phyloP scores from a whole-genome alignment of 1,284 basidiomycete species.

The Meira miltonrushii region DNA sequence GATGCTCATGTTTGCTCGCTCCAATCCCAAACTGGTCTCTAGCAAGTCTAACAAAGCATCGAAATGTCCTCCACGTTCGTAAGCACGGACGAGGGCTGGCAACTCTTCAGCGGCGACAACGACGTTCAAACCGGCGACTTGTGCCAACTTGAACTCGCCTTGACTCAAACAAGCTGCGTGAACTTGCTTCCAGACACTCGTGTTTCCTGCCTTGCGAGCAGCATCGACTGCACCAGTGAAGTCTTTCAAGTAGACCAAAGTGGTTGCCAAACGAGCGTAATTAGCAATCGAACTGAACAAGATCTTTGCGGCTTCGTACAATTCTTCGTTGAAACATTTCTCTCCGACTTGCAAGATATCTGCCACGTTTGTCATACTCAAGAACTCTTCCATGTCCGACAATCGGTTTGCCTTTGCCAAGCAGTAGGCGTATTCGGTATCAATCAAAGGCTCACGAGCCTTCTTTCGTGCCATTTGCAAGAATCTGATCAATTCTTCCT shows the following conservation, averaged over 20 bases:
- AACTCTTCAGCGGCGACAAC: slow-evolving; percentile 73
- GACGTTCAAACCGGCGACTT: slow-evolving; percentile 62
- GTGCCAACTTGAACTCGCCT: slow-evolving; percentile 89
- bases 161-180: slow-evolving; percentile 98
- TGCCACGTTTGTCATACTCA: slow-evolving; percentile 97
- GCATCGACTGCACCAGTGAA: slow-evolving; percentile 98
- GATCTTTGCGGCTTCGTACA: slow-evolving; percentile 94
- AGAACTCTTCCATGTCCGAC: slow-evolving; percentile 87
- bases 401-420: slow-evolving; percentile 51
- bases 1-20: slow-evolving; percentile 79
- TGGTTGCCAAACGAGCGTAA: slow-evolving; percentile 95
- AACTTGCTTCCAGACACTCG: slow-evolving; percentile 99
- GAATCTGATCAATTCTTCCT: slow-evolving; percentile 95
- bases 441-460: slow-evolving; percentile 92
- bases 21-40: slow-evolving; percentile 84
- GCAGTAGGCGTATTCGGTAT: slow-evolving; percentile 64
- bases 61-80: slow-evolving; percentile 88
- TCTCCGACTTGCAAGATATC: slow-evolving; percentile 93
- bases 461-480: slow-evolving; percentile 99
- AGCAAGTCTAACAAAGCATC: slow-evolving; percentile 86
- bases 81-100: slow-evolving; percentile 70
- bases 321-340: slow-evolving; percentile 97
- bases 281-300: slow-evolving; percentile 96
- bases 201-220: slow-evolving; percentile 96
- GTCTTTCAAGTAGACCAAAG: slow-evolving; percentile 95